Conservation (phyloP, 2,329 filamentous ascomycete species). For the Cytospora mali region DNA sequence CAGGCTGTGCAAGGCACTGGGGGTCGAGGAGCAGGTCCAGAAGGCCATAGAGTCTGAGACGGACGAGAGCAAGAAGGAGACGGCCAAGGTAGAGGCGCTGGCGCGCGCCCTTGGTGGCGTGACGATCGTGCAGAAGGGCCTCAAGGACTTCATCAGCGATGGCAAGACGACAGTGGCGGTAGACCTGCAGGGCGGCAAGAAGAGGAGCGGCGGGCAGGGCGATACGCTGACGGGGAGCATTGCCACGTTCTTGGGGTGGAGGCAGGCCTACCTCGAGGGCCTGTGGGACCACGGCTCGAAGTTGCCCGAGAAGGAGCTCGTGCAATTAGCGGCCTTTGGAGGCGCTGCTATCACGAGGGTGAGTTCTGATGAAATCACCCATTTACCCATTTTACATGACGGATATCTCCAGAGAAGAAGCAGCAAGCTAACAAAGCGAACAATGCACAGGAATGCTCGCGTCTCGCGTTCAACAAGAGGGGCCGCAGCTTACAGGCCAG, state of each 20-base stretch:
- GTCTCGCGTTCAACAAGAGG: constrained; percentile 81
- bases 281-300: constrained; percentile 68
- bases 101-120: constrained; percentile 81
- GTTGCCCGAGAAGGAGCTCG: constrained; percentile 50
- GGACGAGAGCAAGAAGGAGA: constrained; percentile 40
- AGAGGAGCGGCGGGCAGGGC: constrained; percentile 91
- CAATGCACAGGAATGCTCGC: constrained; percentile 70
- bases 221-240: constrained; percentile 91
- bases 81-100: constrained; percentile 62
- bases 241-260: constrained; percentile 86
- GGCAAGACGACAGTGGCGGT: constrained; percentile 74
- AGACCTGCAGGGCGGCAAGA: constrained; percentile 79
- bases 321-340: constrained; percentile 81
- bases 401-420: neutral
- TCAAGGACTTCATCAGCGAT: constrained; percentile 80
- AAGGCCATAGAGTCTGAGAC: constrained; percentile 38
- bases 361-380: constrained; percentile 37
- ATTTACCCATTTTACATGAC: neutral
- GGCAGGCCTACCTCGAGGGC: constrained; percentile 80
- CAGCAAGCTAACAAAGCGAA: constrained; percentile 20
- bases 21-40: constrained; percentile 59
- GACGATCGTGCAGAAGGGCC: constrained; percentile 88
- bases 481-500: constrained; percentile 89
- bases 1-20: constrained; percentile 74
- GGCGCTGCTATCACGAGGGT: constrained; percentile 85